Conservation (phyloP, 345 rosid species). For the Nephelium lappaceum region DNA sequence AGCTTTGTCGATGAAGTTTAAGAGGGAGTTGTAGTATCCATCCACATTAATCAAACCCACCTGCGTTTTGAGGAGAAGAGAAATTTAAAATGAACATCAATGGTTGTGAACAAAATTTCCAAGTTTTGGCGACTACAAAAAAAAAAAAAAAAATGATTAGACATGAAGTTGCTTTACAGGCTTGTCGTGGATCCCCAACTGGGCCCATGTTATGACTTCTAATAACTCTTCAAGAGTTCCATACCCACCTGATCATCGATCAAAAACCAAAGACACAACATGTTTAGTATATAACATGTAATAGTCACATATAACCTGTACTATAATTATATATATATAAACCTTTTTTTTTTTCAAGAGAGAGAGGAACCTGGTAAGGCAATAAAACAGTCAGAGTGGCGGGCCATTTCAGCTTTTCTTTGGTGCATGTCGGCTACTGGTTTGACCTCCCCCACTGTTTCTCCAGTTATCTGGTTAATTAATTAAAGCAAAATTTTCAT, state of each 20-base stretch:
- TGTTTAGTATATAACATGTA: not conserved
- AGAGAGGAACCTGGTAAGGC: constrained; percentile 52
- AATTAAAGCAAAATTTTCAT: not conserved
- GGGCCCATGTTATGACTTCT: constrained; percentile 62
- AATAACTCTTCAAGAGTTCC: constrained; percentile 60
- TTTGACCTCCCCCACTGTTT: constrained; percentile 62
- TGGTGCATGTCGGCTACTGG: constrained; percentile 65
- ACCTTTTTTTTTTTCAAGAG: not conserved
- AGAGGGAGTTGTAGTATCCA: constrained; percentile 48
- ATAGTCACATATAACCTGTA: not conserved
- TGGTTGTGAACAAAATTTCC: not conserved
- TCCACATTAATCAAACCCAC: constrained; percentile 62
- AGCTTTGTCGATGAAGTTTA: constrained; percentile 56
- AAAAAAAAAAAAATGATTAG: not conserved
- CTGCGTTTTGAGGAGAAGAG: constrained; percentile 19
- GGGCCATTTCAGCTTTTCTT: constrained; percentile 67
- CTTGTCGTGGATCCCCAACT: constrained; percentile 59
- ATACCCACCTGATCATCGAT: constrained; percentile 46
- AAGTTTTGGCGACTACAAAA: not conserved
- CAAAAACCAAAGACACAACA: not conserved
- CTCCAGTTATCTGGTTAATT: constrained; percentile 59
- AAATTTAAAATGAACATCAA: not conserved
- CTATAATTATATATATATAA: not conserved
- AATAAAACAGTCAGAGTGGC: constrained; percentile 60
- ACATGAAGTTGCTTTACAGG: constrained; percentile 40